Evolutionary conservation across 306 rosid species (phyloP), one percentile per base, ranked within the genome.

Genomic region (Sphenostylis stenocarpa): DNA sequence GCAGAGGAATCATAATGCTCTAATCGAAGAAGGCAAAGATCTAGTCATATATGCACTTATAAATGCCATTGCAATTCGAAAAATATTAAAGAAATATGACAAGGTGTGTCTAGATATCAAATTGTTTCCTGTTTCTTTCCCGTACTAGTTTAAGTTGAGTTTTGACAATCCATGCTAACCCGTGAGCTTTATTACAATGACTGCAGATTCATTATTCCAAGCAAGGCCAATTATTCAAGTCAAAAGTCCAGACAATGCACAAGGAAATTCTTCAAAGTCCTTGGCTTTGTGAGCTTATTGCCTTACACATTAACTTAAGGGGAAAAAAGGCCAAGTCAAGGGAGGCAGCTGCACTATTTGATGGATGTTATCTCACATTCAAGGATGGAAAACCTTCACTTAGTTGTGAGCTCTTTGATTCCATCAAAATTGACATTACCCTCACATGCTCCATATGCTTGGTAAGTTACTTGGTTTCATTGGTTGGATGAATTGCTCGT

Each of bases 201-300:
- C 23, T 33, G 56, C 89, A 94, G 98, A 86, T 95, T 80, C 98
- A 95, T 89, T 86, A 80, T 82, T 95, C 98, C n/a, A 95, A 86
- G 77, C 98, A 95, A 87, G 98, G 98, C 31, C 96, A 92, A 67
- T 83, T 92, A 17, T 95, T 92, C 76, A 95, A 85, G 91, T 95
- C 97, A 39, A 89, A 85, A 70, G 92, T 86, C 4, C 98, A 88
- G 83, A 87, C 92, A 28, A 88, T 84, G 91, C 98, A 90, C 70
- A 84, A 89, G 77, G 97, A 90, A 80, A 90, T 95, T 76, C 98
- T 95, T 78, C 98, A 88, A 78, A 92, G 97, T 82, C 98, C 98
- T 5, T 90, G 96, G 98, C 88, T 95, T 44, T 81, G 81, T 69
- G 98, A 95, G 84, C 91, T 95, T 41, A 87, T 95, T 88, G 97